Evolutionary conservation across 139 green algal genomes (phyloP).

Genomic region (Eudorina sp.): DNA sequence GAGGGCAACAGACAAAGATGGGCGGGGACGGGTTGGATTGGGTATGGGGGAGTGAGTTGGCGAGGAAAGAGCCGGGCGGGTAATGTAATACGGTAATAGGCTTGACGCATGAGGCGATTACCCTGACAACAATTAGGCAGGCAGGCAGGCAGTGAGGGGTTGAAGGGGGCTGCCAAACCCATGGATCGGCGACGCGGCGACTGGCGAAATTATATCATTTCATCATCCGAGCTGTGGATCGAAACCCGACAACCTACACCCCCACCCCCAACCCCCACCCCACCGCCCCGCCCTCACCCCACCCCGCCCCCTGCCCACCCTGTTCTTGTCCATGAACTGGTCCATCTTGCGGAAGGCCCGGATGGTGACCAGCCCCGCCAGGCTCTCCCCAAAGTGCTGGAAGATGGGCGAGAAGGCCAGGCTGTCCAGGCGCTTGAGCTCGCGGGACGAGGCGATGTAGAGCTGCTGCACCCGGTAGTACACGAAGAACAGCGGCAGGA

Average conservation of each 20-base stretch:
- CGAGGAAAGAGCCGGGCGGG: too few relatives aligned
- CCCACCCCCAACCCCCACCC: neutral
- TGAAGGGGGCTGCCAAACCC: too few relatives aligned
- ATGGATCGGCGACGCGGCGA: too few relatives aligned
- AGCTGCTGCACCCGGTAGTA: constrained; percentile 77
- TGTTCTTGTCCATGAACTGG: constrained; percentile 60
- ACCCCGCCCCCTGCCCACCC: constrained; percentile 20
- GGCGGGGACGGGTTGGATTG: too few relatives aligned
- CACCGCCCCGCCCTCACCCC: neutral
- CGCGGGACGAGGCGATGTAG: constrained; percentile 83
- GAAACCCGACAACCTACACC: too few relatives aligned
- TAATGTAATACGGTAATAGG: too few relatives aligned
- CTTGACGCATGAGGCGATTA: too few relatives aligned
- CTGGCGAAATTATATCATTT: too few relatives aligned
- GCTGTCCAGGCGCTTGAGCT: constrained; percentile 92
- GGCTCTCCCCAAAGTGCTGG: constrained; percentile 78
- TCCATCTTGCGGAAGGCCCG: constrained; percentile 84
- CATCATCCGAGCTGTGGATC: too few relatives aligned
- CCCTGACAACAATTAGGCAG: too few relatives aligned
- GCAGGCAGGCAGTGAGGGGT: too few relatives aligned
- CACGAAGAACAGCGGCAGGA: constrained; percentile 73
- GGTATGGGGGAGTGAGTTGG: too few relatives aligned
- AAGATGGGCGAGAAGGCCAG: constrained; percentile 91
- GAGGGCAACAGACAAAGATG: neutral
- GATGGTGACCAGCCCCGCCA: constrained; percentile 82